phyloP scores from a whole-genome alignment of 164 flowering plant genomes.

The Umbellularia californica region DNA sequence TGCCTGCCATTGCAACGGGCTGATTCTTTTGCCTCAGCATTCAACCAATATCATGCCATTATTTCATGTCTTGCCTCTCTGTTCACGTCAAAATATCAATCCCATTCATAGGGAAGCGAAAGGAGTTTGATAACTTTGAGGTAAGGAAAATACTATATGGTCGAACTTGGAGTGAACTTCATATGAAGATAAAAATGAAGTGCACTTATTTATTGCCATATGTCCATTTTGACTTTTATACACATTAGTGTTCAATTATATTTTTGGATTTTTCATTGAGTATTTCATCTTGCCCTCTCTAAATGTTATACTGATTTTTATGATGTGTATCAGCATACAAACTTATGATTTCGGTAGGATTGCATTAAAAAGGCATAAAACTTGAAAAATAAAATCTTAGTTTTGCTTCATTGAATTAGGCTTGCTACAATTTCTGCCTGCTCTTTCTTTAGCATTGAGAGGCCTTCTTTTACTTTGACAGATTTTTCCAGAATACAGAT shows the following conservation, averaged over 20 bases:
- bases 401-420: neutral
- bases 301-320: neutral
- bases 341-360: neutral
- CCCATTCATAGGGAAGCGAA: neutral
- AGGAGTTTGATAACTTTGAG: neutral
- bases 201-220: neutral
- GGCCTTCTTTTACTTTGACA: constrained; percentile 20
- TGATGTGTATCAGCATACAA: neutral
- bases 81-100: neutral
- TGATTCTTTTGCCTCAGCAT: neutral
- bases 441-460: neutral
- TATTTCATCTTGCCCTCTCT: neutral
- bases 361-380: neutral
- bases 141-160: neutral
- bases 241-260: neutral
- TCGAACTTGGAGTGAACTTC: neutral
- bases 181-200: neutral
- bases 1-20: neutral
- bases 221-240: neutral
- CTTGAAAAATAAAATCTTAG: neutral
- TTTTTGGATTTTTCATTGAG: neutral
- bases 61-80: neutral
- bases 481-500: constrained; percentile 88
- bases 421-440: neutral
- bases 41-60: neutral